phyloP scores from a whole-genome alignment of 164 flowering plant species.

The Malania oleifera region DNA sequence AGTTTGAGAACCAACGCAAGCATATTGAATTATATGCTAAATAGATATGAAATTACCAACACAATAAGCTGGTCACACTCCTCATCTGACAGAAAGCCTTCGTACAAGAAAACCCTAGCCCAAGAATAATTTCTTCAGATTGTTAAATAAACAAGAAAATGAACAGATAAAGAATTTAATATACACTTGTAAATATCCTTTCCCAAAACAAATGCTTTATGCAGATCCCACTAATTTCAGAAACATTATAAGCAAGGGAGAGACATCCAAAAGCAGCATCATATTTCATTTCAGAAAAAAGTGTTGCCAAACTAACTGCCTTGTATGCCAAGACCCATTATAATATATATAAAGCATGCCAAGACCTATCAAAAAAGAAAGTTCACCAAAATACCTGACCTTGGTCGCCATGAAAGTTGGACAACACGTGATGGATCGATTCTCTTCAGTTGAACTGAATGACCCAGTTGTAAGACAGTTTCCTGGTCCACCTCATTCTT shows the following conservation, averaged over 20 bases:
- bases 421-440: constrained; percentile 59
- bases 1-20: constrained; percentile 2
- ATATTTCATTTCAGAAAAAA: too few relatives aligned
- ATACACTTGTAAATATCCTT: neutral
- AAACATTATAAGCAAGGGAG: too few relatives aligned
- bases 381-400: constrained; percentile 55
- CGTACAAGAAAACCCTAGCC: constrained; percentile 69
- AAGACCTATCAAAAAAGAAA: neutral
- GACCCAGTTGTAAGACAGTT: constrained; percentile 17
- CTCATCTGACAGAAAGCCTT: constrained; percentile 62
- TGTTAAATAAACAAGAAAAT: constrained; percentile 5
- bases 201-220: too few relatives aligned
- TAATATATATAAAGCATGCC: neutral
- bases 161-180: too few relatives aligned
- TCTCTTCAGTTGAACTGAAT: constrained; percentile 19
- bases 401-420: constrained; percentile 78
- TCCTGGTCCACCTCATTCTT: constrained; percentile 22
- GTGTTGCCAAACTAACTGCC: neutral
- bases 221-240: too few relatives aligned
- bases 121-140: constrained; percentile 18
- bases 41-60: constrained; percentile 39
- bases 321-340: neutral
- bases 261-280: too few relatives aligned
- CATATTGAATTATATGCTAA: neutral
- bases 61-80: constrained; percentile 77